These are phyloP conservation scores for Taphrina betulina DNA, from an alignment of 1,139 yeast genomes.

Conservation along the genomic window DNA sequence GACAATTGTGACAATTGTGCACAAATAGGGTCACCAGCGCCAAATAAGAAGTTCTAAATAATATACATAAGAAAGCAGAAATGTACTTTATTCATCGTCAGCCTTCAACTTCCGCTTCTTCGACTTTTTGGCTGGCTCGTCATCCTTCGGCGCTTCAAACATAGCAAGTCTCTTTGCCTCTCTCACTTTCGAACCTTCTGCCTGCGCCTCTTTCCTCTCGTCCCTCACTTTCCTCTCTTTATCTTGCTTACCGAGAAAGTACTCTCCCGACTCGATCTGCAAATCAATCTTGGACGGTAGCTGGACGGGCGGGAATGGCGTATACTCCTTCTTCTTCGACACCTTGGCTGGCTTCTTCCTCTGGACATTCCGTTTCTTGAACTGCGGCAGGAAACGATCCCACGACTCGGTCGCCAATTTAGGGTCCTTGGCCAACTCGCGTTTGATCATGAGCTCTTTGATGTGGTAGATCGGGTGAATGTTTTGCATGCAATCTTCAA, in stretches of 20 bases:
- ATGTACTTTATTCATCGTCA: too few species aligned
- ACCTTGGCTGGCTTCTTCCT: slow-evolving; percentile 79
- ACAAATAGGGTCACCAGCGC: too few species aligned
- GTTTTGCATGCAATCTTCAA: slow-evolving; percentile 96
- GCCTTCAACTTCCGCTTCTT: slow-evolving; percentile 13
- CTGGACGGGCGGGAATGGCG: slow-evolving; percentile 99
- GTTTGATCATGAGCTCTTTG: slow-evolving; percentile 94
- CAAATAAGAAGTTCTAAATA: too few species aligned
- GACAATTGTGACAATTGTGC: too few species aligned
- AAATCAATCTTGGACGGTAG: slow-evolving; percentile 95
- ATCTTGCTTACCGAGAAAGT: slow-evolving; percentile 83
- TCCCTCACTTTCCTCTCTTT: slow-evolving; percentile 51
- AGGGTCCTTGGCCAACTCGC: slow-evolving; percentile 90
- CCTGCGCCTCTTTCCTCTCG: slow-evolving; percentile 71
- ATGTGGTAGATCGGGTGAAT: slow-evolving; percentile 95
- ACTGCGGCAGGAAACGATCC: slow-evolving; percentile 94
- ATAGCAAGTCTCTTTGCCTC: slow-evolving; percentile 70
- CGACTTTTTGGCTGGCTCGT: slow-evolving; percentile 41
- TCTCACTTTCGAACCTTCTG: slow-evolving; percentile 65
- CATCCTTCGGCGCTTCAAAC: slow-evolving; percentile 82
- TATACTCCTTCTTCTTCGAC: slow-evolving; percentile 80
- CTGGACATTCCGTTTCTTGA: slow-evolving; percentile 93
- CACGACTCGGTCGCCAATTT: slow-evolving; percentile 95
- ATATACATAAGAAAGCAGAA: too few species aligned
- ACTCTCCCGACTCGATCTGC: slow-evolving; percentile 98